phyloP scores from a whole-genome alignment of 148 eudicot species.

The Drosera capensis region DNA sequence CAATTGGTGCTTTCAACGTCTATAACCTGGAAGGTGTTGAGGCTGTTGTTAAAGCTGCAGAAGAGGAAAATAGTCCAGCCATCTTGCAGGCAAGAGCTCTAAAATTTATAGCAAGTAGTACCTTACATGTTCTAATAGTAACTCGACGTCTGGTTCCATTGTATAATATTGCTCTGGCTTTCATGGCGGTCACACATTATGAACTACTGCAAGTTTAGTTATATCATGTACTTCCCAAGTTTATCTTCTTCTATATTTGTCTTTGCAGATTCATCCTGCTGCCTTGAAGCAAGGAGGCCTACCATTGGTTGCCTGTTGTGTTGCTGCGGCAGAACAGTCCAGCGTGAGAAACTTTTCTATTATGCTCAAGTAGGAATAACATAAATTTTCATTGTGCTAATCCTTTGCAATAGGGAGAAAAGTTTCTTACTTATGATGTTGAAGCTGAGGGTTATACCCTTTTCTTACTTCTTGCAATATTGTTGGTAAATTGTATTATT shows the following conservation, averaged over 20 bases:
- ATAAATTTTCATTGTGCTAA: too few species aligned
- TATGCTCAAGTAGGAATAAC: too few species aligned
- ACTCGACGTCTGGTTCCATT: too few species aligned
- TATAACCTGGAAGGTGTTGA: slow-evolving; percentile 93
- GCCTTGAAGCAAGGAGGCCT: slow-evolving; percentile 75
- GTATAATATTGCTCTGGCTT: too few species aligned
- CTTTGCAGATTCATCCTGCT: slow-evolving; percentile 82
- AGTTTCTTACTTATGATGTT: too few species aligned
- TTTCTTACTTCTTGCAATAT: too few species aligned
- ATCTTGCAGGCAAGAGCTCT: slow-evolving; percentile 75
- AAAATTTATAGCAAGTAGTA: too few species aligned
- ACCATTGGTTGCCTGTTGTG: slow-evolving; percentile 79
- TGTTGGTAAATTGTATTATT: too few species aligned
- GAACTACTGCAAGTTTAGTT: neutral
- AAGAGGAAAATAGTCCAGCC: slow-evolving; percentile 78
- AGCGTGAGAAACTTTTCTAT: slow-evolving; percentile 45
- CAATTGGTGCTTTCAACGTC: slow-evolving; percentile 96
- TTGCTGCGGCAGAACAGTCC: slow-evolving; percentile 78
- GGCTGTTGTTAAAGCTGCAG: slow-evolving; percentile 95
- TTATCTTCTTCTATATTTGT: neutral
- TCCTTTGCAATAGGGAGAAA: too few species aligned
- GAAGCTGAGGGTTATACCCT: too few species aligned
- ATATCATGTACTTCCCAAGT: neutral
- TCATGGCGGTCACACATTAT: too few species aligned
- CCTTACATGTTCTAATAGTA: too few species aligned